These are phyloP conservation scores for Lichtheimia ramosa DNA, from an alignment of 371 early-diverging fungal genomes.

Conservation along the genomic window DNA sequence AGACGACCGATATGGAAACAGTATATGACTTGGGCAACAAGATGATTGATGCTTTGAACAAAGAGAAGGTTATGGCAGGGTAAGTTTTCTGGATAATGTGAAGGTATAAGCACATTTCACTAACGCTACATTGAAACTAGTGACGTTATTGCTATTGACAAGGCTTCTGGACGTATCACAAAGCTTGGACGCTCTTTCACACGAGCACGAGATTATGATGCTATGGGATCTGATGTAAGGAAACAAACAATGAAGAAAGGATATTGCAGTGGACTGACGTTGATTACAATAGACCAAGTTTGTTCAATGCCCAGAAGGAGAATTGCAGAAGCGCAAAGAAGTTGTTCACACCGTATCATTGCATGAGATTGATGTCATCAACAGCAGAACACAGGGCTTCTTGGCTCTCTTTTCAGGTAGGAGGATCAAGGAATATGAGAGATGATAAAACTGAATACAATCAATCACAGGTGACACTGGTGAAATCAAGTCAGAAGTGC, in stretches of 20 bases:
- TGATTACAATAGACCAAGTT: conserved; percentile 73
- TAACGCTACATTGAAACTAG: no score
- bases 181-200: conserved; percentile 94
- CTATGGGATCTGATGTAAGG: conserved; percentile 89
- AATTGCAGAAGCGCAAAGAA: conserved; percentile 95
- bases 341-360: conserved; percentile 96
- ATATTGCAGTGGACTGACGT: background rate
- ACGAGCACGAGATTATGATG: conserved; percentile 95
- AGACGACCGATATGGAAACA: conserved; percentile 99
- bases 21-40: conserved; percentile 98
- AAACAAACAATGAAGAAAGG: background rate
- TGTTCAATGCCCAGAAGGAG: conserved; percentile 99
- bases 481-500: conserved; percentile 96
- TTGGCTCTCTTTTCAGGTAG: conserved; percentile 92
- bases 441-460: background rate
- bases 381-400: conserved; percentile 96
- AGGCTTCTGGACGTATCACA: conserved; percentile 97
- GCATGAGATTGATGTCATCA: conserved; percentile 99
- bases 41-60: conserved; percentile 96
- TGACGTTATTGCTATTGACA: conserved; percentile 98
- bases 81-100: conserved; percentile 19
- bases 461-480: conserved; percentile 78
- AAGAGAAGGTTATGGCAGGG: conserved; percentile 97
- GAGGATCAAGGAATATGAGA: background rate
- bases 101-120: no score